phyloP scores from a whole-genome alignment of 2,329 filamentous ascomycete genomes.

The Aspergillus ochraceoroseus region DNA sequence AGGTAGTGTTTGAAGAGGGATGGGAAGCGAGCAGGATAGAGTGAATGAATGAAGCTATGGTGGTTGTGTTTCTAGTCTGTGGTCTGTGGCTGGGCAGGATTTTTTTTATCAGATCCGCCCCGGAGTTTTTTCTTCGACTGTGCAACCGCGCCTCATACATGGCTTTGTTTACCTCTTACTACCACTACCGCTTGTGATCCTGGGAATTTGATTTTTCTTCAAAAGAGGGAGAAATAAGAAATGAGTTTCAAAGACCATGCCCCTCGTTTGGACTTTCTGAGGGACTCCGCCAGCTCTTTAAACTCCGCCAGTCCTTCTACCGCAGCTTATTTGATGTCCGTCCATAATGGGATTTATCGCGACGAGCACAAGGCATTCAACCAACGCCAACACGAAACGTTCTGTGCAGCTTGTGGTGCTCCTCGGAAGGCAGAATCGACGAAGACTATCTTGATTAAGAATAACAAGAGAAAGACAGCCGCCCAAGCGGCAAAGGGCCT shows the following conservation, averaged over 20 bases:
- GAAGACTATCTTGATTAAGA: conserved; percentile 27
- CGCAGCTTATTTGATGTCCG: conserved; percentile 38
- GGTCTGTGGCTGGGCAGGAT: neutral
- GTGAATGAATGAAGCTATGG: conserved; percentile 9
- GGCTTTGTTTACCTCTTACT: neutral
- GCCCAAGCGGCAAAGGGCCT: conserved; percentile 12
- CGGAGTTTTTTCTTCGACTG: neutral
- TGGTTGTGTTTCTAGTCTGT: conserved; percentile 6
- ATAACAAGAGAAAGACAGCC: conserved; percentile 15
- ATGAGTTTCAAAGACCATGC: conserved; percentile 26
- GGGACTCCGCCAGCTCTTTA: conserved; percentile 33
- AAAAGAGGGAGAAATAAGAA: neutral
- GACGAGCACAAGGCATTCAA: conserved; percentile 34
- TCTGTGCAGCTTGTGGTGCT: conserved; percentile 42
- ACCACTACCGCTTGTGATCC: neutral
- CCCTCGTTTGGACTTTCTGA: conserved; percentile 36
- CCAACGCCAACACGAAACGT: conserved; percentile 29
- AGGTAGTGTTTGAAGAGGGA: conserved; percentile 1
- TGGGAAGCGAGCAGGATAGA: conserved; percentile 7
- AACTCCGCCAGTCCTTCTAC: conserved; percentile 36
- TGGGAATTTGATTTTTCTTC: neutral
- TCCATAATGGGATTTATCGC: conserved; percentile 36
- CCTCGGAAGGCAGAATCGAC: conserved; percentile 32
- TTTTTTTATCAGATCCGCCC: conserved; percentile 12
- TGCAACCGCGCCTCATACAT: neutral